Evolutionary conservation across 495 filamentous ascomycete species (phyloP).

Genomic region (Annulohypoxylon nitens): DNA sequence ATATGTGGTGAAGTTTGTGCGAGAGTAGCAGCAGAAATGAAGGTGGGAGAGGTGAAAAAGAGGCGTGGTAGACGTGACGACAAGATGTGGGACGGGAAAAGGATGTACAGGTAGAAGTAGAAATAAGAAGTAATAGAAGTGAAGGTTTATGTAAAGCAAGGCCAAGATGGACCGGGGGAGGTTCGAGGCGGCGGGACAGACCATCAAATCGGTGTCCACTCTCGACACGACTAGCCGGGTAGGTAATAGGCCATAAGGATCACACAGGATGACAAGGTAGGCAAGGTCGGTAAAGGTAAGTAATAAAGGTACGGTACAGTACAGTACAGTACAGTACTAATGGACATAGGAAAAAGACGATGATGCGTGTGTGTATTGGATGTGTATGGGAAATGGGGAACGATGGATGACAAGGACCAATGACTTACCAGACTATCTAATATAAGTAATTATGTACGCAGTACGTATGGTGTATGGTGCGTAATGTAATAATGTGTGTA

Average conservation of each 20-base stretch:
- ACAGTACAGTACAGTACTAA: background rate
- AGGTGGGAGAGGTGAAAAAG: conserved; percentile 34
- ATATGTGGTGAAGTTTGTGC: conserved; percentile 33
- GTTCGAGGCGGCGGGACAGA: conserved; percentile 55
- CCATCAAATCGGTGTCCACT: conserved; percentile 52
- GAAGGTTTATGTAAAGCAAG: conserved; percentile 51
- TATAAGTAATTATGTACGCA: conserved; percentile 15
- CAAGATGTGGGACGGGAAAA: conserved; percentile 53
- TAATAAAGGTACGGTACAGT: background rate
- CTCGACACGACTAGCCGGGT: conserved; percentile 49
- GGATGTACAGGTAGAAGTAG: conserved; percentile 39
- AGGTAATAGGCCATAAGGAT: conserved; percentile 34
- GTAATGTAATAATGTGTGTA: conserved; percentile 16
- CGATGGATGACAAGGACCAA: conserved; percentile 21
- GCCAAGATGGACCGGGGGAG: conserved; percentile 52
- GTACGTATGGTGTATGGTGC: conserved; percentile 15
- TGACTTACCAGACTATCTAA: conserved; percentile 24
- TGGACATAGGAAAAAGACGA: background rate
- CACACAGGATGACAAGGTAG: conserved; percentile 31
- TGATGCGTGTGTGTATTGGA: background rate
- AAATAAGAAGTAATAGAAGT: conserved; percentile 42
- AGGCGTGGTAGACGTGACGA: conserved; percentile 50
- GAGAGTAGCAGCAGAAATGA: conserved; percentile 30
- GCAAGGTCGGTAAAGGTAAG: conserved; percentile 22
- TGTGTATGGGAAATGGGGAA: background rate